Conservation (phyloP, 2,329 filamentous ascomycete species). For the Raffaelea ambrosiae region DNA sequence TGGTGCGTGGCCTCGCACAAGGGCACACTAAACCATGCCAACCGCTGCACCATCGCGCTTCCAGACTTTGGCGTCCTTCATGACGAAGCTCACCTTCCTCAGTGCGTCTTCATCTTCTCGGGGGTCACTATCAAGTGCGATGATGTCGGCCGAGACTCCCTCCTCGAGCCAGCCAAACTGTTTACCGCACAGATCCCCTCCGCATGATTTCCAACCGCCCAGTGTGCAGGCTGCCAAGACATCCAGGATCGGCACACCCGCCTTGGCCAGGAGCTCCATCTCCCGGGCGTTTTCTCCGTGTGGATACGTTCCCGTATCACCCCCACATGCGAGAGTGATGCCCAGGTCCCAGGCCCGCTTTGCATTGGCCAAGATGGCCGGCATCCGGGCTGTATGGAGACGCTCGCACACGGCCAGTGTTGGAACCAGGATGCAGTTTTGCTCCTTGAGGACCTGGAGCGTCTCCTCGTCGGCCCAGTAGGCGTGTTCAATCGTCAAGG, state of each 20-base stretch:
- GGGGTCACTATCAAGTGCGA: constrained; percentile 37
- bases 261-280: constrained; percentile 41
- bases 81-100: constrained; percentile 42
- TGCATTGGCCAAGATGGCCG: constrained; percentile 26
- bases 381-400: constrained; percentile 18
- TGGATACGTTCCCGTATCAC: constrained; percentile 43
- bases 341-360: constrained; percentile 37
- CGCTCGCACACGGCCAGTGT: constrained; percentile 38
- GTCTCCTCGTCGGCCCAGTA: constrained; percentile 28
- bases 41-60: constrained; percentile 31
- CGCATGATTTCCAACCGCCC: constrained; percentile 47
- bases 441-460: constrained; percentile 33
- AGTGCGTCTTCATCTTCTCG: constrained; percentile 29
- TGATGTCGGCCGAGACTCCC: constrained; percentile 39
- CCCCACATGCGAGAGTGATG: constrained; percentile 42
- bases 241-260: constrained; percentile 40
- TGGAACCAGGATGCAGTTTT: constrained; percentile 40
- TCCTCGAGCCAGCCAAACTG: constrained; percentile 43
- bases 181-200: constrained; percentile 39
- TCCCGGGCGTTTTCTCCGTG: constrained; percentile 46
- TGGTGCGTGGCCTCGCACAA: too few relatives aligned
- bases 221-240: constrained; percentile 41
- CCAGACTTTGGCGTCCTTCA: constrained; percentile 47
- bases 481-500: constrained; percentile 37
- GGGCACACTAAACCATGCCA: too few relatives aligned